Base-by-base conservation (phyloP, 2,329 filamentous ascomycete species). In the Trichoderma sp. region DNA sequence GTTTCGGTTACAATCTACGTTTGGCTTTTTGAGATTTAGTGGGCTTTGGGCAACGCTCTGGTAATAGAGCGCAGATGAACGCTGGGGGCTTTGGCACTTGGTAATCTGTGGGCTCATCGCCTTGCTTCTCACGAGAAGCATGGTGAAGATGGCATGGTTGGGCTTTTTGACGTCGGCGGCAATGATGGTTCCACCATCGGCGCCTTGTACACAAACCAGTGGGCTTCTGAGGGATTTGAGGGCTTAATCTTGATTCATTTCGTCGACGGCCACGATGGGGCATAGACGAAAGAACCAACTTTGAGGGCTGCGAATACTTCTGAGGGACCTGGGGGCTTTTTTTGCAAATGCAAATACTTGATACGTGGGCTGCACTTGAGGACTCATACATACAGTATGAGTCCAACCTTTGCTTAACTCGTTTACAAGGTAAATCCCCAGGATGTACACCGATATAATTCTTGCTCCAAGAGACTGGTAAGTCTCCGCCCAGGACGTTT, bases 1-100 rank as follows among this genome's bases (percentile, higher is more conserved):
- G 86, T 86, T 86, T 86, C 84, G 88, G 84, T 83, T 85, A 85
- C 12, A 61, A 36, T 86, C 73, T 83, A 81, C 83, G 69, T 67
- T 71, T 73, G 71, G 74, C 47, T 79, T 80, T 81, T 77, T 75
- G 53, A 59, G 61, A 80, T 80, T 79, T 76, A 78, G 79, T 83
- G 87, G 85, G 85, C 85, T 84, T 87, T 86, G 86, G 85, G 84
- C 83, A 84, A 84, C 80, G 80, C 80, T 82, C 80, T 82, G 77
- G 74, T 68, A 73, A 73, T 81, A 81, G 82, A 82, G 82, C 81
- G 78, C 82, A 83, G 85, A 86, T 83, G 81, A 87, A 85, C 85
- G 86, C 86, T 83, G 86, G 86, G 86, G 86, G 86, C 84, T 85
- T 84, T 77, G 82, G 74, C 77, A 74, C 50, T 55, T 57, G 73